Evolutionary conservation across 352 stramenopile species (phyloP).

Genomic region (Aphanomyces astaci): DNA sequence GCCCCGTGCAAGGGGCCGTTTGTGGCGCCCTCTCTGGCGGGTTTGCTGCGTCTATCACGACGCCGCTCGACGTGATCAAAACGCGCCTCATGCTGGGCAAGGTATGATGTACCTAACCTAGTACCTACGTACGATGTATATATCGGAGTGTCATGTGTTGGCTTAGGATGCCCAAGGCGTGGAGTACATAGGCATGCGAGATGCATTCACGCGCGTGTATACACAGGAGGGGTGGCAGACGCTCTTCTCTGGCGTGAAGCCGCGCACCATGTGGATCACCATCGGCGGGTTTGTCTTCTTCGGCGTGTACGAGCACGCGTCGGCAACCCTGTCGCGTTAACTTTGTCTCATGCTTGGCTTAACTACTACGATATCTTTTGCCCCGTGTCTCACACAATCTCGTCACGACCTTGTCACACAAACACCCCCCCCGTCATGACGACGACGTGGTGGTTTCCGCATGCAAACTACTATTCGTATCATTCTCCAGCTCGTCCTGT

Average conservation of each 20-base stretch:
- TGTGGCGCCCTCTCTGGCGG: constrained; percentile 94
- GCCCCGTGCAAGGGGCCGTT: constrained; percentile 86
- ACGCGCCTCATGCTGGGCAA: constrained; percentile 97
- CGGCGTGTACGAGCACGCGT: constrained; percentile 94
- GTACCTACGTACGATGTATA: too few species aligned
- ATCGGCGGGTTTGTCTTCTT: constrained; percentile 99
- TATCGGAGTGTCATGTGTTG: too few species aligned
- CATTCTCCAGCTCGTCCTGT: not conserved
- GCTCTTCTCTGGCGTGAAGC: constrained; percentile 92
- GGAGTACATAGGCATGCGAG: constrained; percentile 84
- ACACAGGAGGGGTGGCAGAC: constrained; percentile 84
- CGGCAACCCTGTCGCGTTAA: constrained; percentile 46
- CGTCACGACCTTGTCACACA: not conserved
- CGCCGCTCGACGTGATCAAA: constrained; percentile 98
- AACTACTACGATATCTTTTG: too few species aligned
- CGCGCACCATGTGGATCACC: constrained; percentile 98
- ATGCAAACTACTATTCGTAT: too few species aligned
- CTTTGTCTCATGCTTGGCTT: too few species aligned
- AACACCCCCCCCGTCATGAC: too few species aligned
- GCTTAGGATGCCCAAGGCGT: constrained; percentile 88
- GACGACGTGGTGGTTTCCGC: not conserved
- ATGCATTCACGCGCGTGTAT: constrained; percentile 88
- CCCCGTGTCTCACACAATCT: not conserved
- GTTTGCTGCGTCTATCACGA: constrained; percentile 95
- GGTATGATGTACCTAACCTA: not conserved